Conservation (phyloP, 768 basidiomycete genomes). For the Amylocystis lapponica region DNA sequence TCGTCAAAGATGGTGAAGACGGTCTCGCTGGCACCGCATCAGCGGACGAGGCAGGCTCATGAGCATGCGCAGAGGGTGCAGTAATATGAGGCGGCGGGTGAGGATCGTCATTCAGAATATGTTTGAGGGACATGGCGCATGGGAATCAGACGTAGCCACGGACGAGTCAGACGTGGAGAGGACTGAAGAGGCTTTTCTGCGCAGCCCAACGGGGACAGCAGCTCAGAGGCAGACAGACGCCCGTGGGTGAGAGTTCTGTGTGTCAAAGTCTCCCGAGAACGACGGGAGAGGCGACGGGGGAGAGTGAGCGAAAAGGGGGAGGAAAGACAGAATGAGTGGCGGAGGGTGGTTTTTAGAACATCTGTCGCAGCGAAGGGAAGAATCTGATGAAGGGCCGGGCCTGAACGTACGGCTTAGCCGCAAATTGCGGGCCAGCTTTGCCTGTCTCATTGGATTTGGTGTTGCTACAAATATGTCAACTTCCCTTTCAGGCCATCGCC, state of each 20-base stretch:
- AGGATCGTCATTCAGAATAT: conserved; percentile 76
- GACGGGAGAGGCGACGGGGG: not conserved
- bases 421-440: conserved; percentile 18
- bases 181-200: conserved; percentile 15
- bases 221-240: not conserved
- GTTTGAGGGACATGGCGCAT: conserved; percentile 65
- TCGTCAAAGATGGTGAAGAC: conserved; percentile 18
- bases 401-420: conserved; percentile 19
- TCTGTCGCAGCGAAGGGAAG: no score
- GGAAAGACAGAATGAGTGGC: conserved; percentile 7
- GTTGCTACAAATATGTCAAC: conserved; percentile 21
- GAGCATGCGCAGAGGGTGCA: conserved; percentile 21
- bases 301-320: conserved; percentile 6
- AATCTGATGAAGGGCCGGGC: conserved; percentile 14
- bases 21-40: conserved; percentile 18
- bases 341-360: no score
- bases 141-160: not conserved
- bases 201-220: conserved; percentile 1
- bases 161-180: conserved; percentile 4
- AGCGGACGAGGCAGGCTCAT: conserved; percentile 7
- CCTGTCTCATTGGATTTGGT: conserved; percentile 20
- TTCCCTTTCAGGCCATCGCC: conserved; percentile 16
- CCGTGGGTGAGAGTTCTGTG: no score
- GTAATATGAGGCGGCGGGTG: conserved; percentile 17
- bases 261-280: conserved; percentile 1